Percentiles rank a stretch among this genome's conserved stretches.
phyloP scores from a whole-genome alignment of 768 basidiomycete species.

The Daedalea quercina region DNA sequence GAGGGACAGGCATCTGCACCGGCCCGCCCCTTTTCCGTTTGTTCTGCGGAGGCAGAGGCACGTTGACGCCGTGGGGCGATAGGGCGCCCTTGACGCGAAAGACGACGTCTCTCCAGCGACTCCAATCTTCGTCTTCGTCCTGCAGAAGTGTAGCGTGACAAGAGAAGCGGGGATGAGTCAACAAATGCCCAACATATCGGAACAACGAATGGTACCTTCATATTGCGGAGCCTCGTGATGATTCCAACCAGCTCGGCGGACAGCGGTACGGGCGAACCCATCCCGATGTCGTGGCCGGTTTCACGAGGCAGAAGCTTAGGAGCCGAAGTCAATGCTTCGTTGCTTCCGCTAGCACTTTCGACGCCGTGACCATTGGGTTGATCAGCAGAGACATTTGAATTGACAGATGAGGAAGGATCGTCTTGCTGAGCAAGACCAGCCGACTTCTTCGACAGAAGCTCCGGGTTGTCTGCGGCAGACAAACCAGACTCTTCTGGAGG shows the following conservation, averaged over 20 bases:
- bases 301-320: constrained; percentile 67
- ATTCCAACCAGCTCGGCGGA: constrained; percentile 70
- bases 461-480: constrained; percentile 17
- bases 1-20: constrained; percentile 4
- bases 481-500: constrained; percentile 37
- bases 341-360: neutral
- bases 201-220: constrained; percentile 49
- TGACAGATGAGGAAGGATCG: neutral
- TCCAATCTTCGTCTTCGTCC: constrained; percentile 88
- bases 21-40: constrained; percentile 53
- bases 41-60: constrained; percentile 56
- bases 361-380: neutral
- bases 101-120: constrained; percentile 80
- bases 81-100: constrained; percentile 69
- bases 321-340: constrained; percentile 2
- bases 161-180: neutral
- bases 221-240: constrained; percentile 74
- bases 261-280: constrained; percentile 79
- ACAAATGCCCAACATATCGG: neutral
- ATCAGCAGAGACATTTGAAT: neutral
- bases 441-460: constrained; percentile 8
- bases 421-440: neutral
- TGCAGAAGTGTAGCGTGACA: constrained; percentile 20
- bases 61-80: constrained; percentile 30
- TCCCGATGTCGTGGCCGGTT: constrained; percentile 82